Base-by-base conservation (phyloP, 257 asterid genomes). In the Solanum neorickii region DNA sequence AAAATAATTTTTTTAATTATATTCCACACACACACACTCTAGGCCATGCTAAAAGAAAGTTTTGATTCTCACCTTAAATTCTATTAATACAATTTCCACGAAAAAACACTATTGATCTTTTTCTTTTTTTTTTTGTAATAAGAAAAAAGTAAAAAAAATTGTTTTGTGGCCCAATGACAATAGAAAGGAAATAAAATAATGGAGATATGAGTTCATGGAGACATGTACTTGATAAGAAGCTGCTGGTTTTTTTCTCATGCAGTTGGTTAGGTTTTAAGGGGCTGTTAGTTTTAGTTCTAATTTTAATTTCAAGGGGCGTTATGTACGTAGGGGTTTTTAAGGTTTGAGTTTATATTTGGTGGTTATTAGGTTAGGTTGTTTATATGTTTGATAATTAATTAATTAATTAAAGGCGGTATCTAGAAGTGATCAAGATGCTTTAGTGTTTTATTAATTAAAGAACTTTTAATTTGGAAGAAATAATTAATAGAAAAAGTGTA, bases 211-310 rank as follows among this genome's bases (percentile, higher is more conserved):
- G 76, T 84, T 41, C 77, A 42, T 84, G 82, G 35, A 56, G 84
- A 35, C 62, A 74, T 4, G 68, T 5, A 29, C 41, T 29, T 20
- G 68, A 72, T 74, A 73, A 73, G 65, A 86, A 33, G 90, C 83
- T 87, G 90, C 89, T 91, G 90, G 92, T 90, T 87, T 91, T 87
- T 90, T 80, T 39, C 39, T 65, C 87, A 87, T 12, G 87, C 83
- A 86, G 68, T 70, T 72, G 70, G 25, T 37, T 89, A 84, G 89
- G 85, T 86, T 84, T 42, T 42, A n/a, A 65, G 39, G 86, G 88
- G 91, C 60, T 46, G 92, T 68, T 90, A 84, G 89, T 90, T 91
- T 91, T 35, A 69, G 35, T 86, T 88, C 1, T 35, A 41, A 44
- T 18, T 56, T 56, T 18, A 86, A 44, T 86, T 88, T 88, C 89